phyloP scores from a whole-genome alignment of 1,284 basidiomycete genomes.

The Lentinula novae-zelandiae region DNA sequence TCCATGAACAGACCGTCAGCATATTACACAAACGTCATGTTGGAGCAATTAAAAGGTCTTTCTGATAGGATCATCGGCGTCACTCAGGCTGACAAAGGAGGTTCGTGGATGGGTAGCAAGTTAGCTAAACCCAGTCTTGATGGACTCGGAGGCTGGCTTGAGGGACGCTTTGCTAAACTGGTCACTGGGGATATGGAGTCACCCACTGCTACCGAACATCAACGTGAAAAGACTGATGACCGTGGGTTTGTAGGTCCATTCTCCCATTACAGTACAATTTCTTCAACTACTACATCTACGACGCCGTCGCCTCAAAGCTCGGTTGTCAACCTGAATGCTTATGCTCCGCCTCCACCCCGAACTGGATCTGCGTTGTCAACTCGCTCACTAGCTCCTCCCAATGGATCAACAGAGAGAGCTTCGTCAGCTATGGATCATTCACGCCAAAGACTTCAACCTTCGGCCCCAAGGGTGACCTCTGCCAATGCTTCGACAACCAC shows the following conservation, averaged over 20 bases:
- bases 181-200: slow-evolving; percentile 84
- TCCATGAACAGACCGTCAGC: slow-evolving; percentile 65
- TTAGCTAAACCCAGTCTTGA: slow-evolving; percentile 88
- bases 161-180: slow-evolving; percentile 93
- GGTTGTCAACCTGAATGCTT: slow-evolving; percentile 38
- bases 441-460: slow-evolving; percentile 44
- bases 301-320: slow-evolving; percentile 71
- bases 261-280: slow-evolving; percentile 92
- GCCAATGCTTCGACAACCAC: slow-evolving; percentile 47
- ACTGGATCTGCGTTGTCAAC: slow-evolving; percentile 65
- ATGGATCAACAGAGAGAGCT: slow-evolving; percentile 59
- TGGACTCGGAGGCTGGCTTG: slow-evolving; percentile 89
- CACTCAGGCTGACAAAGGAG: slow-evolving; percentile 66
- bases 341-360: slow-evolving; percentile 36
- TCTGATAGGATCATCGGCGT: slow-evolving; percentile 80
- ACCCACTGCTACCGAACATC: slow-evolving; percentile 34
- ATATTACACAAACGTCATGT: slow-evolving; percentile 63
- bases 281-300: slow-evolving; percentile 71
- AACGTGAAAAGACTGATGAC: slow-evolving; percentile 37
- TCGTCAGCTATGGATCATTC: slow-evolving; percentile 75
- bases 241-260: slow-evolving; percentile 76
- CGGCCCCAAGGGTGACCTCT: slow-evolving; percentile 48
- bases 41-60: slow-evolving; percentile 79
- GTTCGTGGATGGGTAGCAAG: slow-evolving; percentile 81
- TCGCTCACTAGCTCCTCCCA: slow-evolving; percentile 32